phyloP scores from a whole-genome alignment of 345 rosid genomes.

The Camelina sativa region DNA sequence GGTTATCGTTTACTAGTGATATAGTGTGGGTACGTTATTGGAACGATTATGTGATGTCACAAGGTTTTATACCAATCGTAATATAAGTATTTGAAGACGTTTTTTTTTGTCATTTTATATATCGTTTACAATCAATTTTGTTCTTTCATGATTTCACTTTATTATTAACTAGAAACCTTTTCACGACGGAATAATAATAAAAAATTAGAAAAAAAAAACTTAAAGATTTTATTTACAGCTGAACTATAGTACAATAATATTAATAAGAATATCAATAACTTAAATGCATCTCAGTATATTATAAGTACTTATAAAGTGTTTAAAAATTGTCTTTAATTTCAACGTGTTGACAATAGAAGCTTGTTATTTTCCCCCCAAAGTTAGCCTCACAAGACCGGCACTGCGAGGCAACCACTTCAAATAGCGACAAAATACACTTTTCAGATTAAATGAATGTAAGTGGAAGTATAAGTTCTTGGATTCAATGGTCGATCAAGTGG shows the following conservation, averaged over 20 bases:
- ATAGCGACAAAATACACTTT: slow-evolving; percentile 34
- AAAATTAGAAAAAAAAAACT: too few species aligned
- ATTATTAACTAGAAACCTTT: not conserved
- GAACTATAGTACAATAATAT: not conserved
- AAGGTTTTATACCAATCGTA: not conserved
- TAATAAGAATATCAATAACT: not conserved
- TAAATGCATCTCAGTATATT: not conserved
- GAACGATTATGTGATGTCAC: not conserved
- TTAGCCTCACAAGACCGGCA: slow-evolving; percentile 43
- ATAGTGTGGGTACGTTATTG: not conserved
- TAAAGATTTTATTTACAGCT: not conserved
- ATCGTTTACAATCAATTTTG: not conserved
- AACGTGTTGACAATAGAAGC: slow-evolving; percentile 12
- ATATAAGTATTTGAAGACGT: not conserved
- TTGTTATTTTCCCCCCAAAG: not conserved
- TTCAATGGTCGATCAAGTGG: not conserved
- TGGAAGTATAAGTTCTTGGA: not conserved
- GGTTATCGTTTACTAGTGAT: not conserved
- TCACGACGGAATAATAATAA: too few species aligned
- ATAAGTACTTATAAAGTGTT: not conserved
- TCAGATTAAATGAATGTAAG: slow-evolving; percentile 19
- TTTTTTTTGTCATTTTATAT: not conserved
- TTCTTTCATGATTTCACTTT: not conserved
- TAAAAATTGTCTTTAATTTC: not conserved
- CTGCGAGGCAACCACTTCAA: slow-evolving; percentile 18